A percentile compares a stretch with the other conserved stretches of the same genome.
phyloP scores from a whole-genome alignment of 257 asterid genomes.

The Prunella vulgaris region DNA sequence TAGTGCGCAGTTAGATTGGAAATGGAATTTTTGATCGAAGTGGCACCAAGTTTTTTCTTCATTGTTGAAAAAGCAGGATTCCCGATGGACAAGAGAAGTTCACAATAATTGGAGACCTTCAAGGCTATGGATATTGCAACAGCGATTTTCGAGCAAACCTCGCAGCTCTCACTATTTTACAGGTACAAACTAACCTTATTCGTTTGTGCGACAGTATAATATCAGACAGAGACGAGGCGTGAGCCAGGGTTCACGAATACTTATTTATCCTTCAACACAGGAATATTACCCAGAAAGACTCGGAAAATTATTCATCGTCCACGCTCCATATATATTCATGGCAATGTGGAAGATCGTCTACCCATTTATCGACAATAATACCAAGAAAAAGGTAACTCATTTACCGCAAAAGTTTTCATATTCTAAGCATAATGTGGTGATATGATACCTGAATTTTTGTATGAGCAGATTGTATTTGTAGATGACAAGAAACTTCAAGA shows the following conservation, averaged over 20 bases:
- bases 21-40: background rate
- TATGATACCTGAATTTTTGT: background rate
- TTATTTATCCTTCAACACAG: constrained; percentile 29
- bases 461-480: constrained; percentile 55
- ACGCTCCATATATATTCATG: constrained; percentile 61
- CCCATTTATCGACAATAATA: constrained; percentile 75
- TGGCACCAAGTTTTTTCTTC: background rate
- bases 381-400: constrained; percentile 63
- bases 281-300: constrained; percentile 92
- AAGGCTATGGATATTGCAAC: constrained; percentile 68
- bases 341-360: constrained; percentile 59
- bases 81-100: constrained; percentile 58
- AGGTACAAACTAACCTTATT: constrained; percentile 56
- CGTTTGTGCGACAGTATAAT: too few species aligned
- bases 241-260: background rate
- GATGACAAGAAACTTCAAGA: constrained; percentile 46
- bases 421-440: background rate
- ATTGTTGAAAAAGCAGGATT: constrained; percentile 39
- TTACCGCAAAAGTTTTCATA: background rate
- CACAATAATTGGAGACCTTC: constrained; percentile 68
- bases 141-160: constrained; percentile 61
- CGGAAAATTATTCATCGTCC: constrained; percentile 46
- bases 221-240: background rate
- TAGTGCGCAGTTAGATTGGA: too few species aligned
- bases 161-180: constrained; percentile 55